Evolutionary conservation across 805 yeast genomes (phyloP).

Genomic region (Lachancea cidri): DNA sequence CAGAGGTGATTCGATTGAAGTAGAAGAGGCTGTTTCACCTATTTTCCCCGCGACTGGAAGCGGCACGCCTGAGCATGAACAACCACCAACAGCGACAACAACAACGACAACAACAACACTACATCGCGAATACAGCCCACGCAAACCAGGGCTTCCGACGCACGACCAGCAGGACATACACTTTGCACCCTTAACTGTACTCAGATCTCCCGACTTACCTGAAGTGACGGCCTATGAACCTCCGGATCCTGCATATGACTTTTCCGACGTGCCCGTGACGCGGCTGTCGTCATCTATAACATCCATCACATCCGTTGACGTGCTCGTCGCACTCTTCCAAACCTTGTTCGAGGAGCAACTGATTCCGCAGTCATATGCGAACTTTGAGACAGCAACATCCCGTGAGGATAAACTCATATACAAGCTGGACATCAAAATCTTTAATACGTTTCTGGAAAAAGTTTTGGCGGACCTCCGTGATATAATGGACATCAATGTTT

Average conservation of each 20-base stretch:
- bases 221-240: neutral
- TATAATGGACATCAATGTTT: constrained; percentile 27
- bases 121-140: too few relatives aligned
- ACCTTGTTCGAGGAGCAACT: constrained; percentile 20
- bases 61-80: too few relatives aligned
- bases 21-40: too few relatives aligned
- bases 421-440: constrained; percentile 26
- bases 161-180: too few relatives aligned
- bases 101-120: too few relatives aligned
- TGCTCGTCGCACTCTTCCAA: constrained; percentile 17
- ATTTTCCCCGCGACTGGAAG: too few relatives aligned
- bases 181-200: neutral
- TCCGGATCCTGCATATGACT: constrained; percentile 11
- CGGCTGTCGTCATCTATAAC: constrained; percentile 21
- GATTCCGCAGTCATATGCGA: constrained; percentile 22
- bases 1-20: too few relatives aligned
- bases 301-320: constrained; percentile 25
- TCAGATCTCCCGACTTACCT: neutral
- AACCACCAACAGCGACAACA: too few relatives aligned
- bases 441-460: constrained; percentile 16
- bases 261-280: constrained; percentile 14
- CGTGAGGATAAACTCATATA: constrained; percentile 16
- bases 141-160: too few relatives aligned
- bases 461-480: constrained; percentile 25
- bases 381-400: constrained; percentile 16